Conservation (phyloP, 2,329 filamentous ascomycete genomes). For the Ophiostoma australiae region DNA sequence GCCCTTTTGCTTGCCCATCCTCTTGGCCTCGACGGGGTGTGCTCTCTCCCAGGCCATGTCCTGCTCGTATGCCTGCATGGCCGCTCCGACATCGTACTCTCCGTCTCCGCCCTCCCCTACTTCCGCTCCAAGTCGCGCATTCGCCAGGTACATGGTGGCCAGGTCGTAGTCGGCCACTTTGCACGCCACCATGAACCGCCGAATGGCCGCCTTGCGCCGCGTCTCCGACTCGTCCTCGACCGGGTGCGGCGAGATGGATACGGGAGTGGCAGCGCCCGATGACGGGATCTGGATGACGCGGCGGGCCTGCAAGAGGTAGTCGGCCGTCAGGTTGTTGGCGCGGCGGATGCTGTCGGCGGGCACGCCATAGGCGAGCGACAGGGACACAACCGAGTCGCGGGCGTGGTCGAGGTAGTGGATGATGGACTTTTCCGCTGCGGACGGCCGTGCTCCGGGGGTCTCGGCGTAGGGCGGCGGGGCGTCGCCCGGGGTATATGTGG, state of each 20-base stretch:
- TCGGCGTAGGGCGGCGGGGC: slow-evolving; percentile 27
- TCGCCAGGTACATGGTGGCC: slow-evolving; percentile 67
- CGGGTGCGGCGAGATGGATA: slow-evolving; percentile 58
- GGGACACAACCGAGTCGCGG: slow-evolving; percentile 61
- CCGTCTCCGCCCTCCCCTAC: too few species aligned
- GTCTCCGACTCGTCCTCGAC: slow-evolving; percentile 72
- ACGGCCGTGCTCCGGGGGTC: background rate
- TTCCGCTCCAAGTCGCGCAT: slow-evolving; percentile 6
- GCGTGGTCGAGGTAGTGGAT: slow-evolving; percentile 69
- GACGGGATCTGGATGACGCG: slow-evolving; percentile 64
- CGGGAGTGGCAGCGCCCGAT: background rate
- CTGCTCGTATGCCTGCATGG: slow-evolving; percentile 59
- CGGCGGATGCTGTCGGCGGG: slow-evolving; percentile 58
- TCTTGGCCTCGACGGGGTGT: slow-evolving; percentile 50
- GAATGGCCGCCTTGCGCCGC: slow-evolving; percentile 61
- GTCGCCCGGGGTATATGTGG: background rate
- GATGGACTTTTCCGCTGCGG: slow-evolving; percentile 50
- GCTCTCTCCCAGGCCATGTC: slow-evolving; percentile 73
- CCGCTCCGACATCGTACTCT: slow-evolving; percentile 63
- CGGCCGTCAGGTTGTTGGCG: slow-evolving; percentile 61
- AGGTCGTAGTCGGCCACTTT: slow-evolving; percentile 74
- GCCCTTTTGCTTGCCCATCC: slow-evolving; percentile 23
- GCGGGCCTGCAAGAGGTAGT: slow-evolving; percentile 65
- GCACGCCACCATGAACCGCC: slow-evolving; percentile 73
- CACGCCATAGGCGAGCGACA: slow-evolving; percentile 68